Base-by-base conservation (phyloP, 345 rosid species). In the Syzygium jambos region DNA sequence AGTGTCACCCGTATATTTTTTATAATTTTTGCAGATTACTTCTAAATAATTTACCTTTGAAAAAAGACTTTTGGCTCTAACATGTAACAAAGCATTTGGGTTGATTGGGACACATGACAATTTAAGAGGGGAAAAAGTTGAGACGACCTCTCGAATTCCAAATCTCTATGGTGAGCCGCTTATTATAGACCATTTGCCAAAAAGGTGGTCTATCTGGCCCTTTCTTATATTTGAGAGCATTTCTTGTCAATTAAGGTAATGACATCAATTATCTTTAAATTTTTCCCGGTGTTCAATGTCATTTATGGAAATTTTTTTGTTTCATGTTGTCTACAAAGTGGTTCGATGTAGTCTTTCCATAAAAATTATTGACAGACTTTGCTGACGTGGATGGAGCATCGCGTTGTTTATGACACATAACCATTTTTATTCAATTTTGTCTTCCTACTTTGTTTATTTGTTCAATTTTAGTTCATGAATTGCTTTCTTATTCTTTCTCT, bases 291-390 rank as follows among this genome's bases (percentile, higher is more conserved):
- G 12, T 12, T 27, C 30, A 59, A 59, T 1, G 68, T 59, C 29
- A 59, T 59, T 59, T 57, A 0, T 25, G 29, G 0, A 25, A 4
- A 11, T 0, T 57, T 23, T 56, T 56, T 22, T 22, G 6, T 52
- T 52, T 52, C 6, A 52, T 52, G 16, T 15, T 52, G 19, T 6
- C 34, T n/a, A 61, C 10, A 57, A 23, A 23, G 63, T 27, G 73
- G 17, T 61, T 61, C 9, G 0, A 13, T 61, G 34, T 0, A 15
- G 34, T 61, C 34, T 13, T 61, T 61, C 19, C 6, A 0, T 0
- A 2, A 0, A 61, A 61, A n/a, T 61, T 61, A 61, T n/a, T 61
- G 34, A 61, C 7, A 61, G 1, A 61, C 68, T 61, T 1, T 27
- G 13, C n/a, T 56, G 1, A 57, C 14, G 68, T 27, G 34, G 17